A percentile compares a stretch with the other conserved stretches of the same genome.
Evolutionary conservation across 2,329 filamentous ascomycete species (phyloP).

Genomic region (Ceratocystis colombiana): DNA sequence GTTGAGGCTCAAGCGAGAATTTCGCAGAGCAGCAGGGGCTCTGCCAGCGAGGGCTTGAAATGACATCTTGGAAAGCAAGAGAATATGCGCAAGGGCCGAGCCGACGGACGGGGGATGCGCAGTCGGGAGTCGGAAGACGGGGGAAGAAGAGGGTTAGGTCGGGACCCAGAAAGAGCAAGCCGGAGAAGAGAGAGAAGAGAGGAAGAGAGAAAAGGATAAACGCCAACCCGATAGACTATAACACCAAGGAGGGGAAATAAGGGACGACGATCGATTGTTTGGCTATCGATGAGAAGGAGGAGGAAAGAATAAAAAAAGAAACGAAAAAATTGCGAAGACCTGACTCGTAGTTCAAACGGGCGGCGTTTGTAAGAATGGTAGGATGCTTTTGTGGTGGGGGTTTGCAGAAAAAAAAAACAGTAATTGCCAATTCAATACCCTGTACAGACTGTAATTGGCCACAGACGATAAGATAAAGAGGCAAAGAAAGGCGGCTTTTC

Average conservation of each 20-base stretch:
- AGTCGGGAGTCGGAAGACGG: constrained; percentile 6
- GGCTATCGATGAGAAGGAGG: background rate
- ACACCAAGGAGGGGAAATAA: background rate
- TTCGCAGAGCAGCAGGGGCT: constrained; percentile 48
- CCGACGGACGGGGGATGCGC: background rate
- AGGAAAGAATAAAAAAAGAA: constrained; percentile 12
- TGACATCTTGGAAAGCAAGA: constrained; percentile 29
- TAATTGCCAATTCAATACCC: constrained; percentile 13
- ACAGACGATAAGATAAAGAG: constrained; percentile 23
- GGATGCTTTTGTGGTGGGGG: constrained; percentile 19
- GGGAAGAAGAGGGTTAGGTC: background rate
- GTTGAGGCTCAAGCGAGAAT: constrained; percentile 34
- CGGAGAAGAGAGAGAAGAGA: background rate
- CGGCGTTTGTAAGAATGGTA: constrained; percentile 16
- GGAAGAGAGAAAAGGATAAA: constrained; percentile 11
- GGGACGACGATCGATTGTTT: constrained; percentile 1
- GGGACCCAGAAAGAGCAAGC: constrained; percentile 7
- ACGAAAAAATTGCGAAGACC: background rate
- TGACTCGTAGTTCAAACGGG: constrained; percentile 14
- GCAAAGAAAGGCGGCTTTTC: background rate
- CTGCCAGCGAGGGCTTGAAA: constrained; percentile 43
- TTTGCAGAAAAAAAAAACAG: constrained; percentile 15
- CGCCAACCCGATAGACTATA: background rate
- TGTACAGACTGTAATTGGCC: constrained; percentile 19
- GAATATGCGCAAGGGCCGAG: background rate